Base-by-base conservation (phyloP, 192 early-diverging fungal genomes). In the Physocladia obscura region DNA sequence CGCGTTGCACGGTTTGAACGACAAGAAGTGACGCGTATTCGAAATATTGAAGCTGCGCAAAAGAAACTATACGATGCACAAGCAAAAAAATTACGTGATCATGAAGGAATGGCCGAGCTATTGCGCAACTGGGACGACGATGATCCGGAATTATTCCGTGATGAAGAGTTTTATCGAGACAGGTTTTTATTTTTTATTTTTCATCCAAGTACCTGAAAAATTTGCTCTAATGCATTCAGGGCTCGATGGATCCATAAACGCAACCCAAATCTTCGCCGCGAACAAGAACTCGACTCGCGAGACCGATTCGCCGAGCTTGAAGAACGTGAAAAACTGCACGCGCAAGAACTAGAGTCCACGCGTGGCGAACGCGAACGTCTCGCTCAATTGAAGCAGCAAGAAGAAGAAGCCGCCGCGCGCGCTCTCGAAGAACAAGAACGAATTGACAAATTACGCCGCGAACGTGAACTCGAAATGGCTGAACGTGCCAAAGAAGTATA, bases 91-190 rank as follows among this genome's bases (percentile, higher is more conserved):
- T 79, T 87, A 57, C 64, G 70, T 40, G 82, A 83, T 32, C 61
- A 73, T 27, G 71, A 71, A 22, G 73, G 80, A 30, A 50, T 77
- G 34, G 62, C 39, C 65, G 69, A 69, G 31, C 72, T 78, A 26
- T 75, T 90, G 34, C 79, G 78, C 4, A 84, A 88, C 40, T 94
- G 79, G 80, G 84, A 94, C 70, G 93, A 94, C 73, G 90, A 93
- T 59, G 62, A 76, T 17, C 89, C 91, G 58, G 62, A 64, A 32
- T 82, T 84, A 34, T 72, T 70, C 34, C 84, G 83, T 0, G 75
- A 82, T 17, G 86, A 94, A 30, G 81, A 89, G 59, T 97, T 88
- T 70, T 97, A 91, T 70, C 71, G 86, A 48, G 91, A 94, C 72
- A 75, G 92, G 88, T 89, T 83, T 69, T 71, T 15, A 36, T 35